A percentile compares a stretch with the other conserved stretches of the same genome.
phyloP scores from a whole-genome alignment of 2,329 filamentous ascomycete genomes.

The Paramyrothecium sp. region DNA sequence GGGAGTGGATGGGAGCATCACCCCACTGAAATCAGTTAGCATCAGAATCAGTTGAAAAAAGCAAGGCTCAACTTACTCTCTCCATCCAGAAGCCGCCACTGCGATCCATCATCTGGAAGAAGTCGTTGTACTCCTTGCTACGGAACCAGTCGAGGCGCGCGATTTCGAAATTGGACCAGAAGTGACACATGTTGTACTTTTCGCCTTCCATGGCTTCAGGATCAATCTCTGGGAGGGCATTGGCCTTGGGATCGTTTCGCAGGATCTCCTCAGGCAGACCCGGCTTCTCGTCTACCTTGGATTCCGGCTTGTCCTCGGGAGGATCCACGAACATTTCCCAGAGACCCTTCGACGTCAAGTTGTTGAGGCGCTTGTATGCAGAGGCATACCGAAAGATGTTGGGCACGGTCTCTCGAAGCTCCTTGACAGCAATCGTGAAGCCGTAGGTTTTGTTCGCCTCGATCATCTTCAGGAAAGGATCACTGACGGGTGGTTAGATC shows the following conservation, averaged over 20 bases:
- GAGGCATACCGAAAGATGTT: conserved; percentile 99
- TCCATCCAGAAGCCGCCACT: conserved; percentile 99
- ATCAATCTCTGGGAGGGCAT: conserved; percentile 77
- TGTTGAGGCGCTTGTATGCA: conserved; percentile 91
- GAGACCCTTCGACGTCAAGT: conserved; percentile 83
- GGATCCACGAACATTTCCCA: conserved; percentile 99
- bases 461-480: conserved; percentile 95
- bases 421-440: conserved; percentile 98
- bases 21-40: conserved; percentile 69
- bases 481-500: conserved; percentile 47
- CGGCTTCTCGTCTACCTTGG: conserved; percentile 62
- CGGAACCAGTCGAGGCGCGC: conserved; percentile 93
- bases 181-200: conserved; percentile 99
- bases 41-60: background rate
- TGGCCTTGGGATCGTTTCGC: conserved; percentile 68
- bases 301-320: conserved; percentile 59
- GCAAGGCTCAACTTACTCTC: conserved; percentile 57
- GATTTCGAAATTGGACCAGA: conserved; percentile 99
- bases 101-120: conserved; percentile 98
- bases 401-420: conserved; percentile 93
- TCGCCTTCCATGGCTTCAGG: conserved; percentile 95
- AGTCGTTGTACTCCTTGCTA: conserved; percentile 95
- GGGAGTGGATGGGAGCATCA: conserved; percentile 96
- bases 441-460: conserved; percentile 96
- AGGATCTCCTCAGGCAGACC: conserved; percentile 79